Base-by-base conservation (phyloP, 805 yeast species). In the Barnettozyma populi region DNA sequence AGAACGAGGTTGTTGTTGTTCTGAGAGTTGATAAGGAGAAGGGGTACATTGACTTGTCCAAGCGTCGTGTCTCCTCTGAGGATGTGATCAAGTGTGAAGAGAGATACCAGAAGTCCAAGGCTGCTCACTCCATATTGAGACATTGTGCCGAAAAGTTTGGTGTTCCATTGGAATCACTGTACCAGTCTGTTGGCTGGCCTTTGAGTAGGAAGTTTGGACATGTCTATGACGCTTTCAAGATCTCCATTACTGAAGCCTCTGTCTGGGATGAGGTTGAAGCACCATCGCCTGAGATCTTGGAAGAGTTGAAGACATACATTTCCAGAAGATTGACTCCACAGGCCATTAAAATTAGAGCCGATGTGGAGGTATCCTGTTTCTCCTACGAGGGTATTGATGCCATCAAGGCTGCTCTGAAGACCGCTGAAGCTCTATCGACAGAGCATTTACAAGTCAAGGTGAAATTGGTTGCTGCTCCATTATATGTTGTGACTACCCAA, bases 371-470 rank as follows among this genome's bases (percentile, higher is more conserved):
- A 39, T 89, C 97, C 13, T 94, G 99, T 68, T 94, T 92, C 73
- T 78, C 90, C 52, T 94, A 94, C 69, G 98, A 94, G 69, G 99
- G 99, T 67, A 89, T 94, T 57, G 96, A 90, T 66, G 99, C 99
- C 55, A 90, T 94, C 64, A 92, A 90, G 70, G 76, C 75, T 49
- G 96, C 99, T 21, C 78, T 94, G 55, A 74, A 77, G 55, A 86
- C 90, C 21, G 98, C 96, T 47, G 98, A 92, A 73, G 79, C 74
- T 8, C 70, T 86, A 44, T 79, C 92, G 55, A 86, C 90, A 36
- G 97, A 89, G 60, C 82, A 80, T 50, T 82, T 86, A 75, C 90
- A 88, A 63, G 85, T 94, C 61, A 90, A 88, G 69, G 96, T 90
- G 59, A 89, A 90, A 71, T 79, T 94, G 59, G 97, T 94, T 45